phyloP scores from a whole-genome alignment of 2,329 filamentous ascomycete species.

The Fusarium protoensiforme region DNA sequence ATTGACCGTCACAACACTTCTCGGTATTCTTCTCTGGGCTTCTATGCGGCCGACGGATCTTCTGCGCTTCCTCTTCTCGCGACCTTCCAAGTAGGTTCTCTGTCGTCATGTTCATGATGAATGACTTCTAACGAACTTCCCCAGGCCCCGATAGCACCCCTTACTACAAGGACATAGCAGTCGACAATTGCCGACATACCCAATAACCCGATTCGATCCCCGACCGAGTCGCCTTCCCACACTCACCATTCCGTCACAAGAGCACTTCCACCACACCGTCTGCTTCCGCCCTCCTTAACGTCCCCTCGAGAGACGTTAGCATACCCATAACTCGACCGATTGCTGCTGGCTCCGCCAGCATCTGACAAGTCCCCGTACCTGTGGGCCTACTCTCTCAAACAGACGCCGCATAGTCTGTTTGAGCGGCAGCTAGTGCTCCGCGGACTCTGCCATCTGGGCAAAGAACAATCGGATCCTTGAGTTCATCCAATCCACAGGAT shows the following conservation, averaged over 20 bases:
- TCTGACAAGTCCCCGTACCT: slow-evolving; percentile 69
- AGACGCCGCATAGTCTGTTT: slow-evolving; percentile 95
- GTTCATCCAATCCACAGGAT: slow-evolving; percentile 59
- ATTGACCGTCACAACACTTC: slow-evolving; percentile 37
- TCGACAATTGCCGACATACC: slow-evolving; percentile 13
- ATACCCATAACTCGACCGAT: slow-evolving; percentile 53
- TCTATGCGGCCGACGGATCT: slow-evolving; percentile 94
- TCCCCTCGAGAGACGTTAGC: slow-evolving; percentile 74
- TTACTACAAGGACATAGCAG: slow-evolving; percentile 47
- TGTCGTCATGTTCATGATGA: not conserved
- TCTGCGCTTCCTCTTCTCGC: slow-evolving; percentile 86
- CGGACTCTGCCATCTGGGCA: slow-evolving; percentile 64
- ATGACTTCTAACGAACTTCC: not conserved
- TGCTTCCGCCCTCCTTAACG: slow-evolving; percentile 94
- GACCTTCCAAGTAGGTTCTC: slow-evolving; percentile 87
- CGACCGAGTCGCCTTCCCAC: slow-evolving; percentile 33
- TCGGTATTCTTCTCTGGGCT: slow-evolving; percentile 52
- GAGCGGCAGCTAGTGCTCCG: slow-evolving; percentile 97
- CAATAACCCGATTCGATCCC: slow-evolving; percentile 4
- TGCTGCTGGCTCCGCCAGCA: slow-evolving; percentile 93
- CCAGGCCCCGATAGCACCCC: slow-evolving; percentile 71
- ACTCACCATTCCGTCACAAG: slow-evolving; percentile 87
- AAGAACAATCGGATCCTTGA: slow-evolving; percentile 33
- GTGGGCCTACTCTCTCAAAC: slow-evolving; percentile 99
- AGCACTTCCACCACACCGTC: slow-evolving; percentile 84